phyloP scores from a whole-genome alignment of 768 basidiomycete species.

The Leccinum imitatum region DNA sequence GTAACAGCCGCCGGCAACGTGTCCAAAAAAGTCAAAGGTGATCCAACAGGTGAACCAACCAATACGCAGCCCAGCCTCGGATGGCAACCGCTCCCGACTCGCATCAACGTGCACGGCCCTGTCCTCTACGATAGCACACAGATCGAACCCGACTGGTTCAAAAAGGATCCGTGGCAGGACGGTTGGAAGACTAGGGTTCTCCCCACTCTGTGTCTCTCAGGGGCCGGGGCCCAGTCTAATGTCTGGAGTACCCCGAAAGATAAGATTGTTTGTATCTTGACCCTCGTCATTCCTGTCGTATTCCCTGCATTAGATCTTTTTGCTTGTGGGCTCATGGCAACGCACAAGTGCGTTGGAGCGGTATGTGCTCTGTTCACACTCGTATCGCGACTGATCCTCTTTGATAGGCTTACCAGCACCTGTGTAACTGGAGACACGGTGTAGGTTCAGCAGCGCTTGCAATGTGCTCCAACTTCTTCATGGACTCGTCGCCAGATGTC shows the following conservation, averaged over 20 bases:
- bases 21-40: background rate
- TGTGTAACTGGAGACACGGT: constrained; percentile 1
- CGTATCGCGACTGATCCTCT: background rate
- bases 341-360: background rate
- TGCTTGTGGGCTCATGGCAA: background rate
- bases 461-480: background rate
- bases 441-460: background rate
- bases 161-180: background rate
- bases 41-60: background rate
- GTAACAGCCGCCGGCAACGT: background rate
- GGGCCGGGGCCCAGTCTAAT: background rate
- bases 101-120: too few species aligned
- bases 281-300: background rate
- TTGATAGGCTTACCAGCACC: background rate
- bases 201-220: background rate
- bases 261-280: background rate
- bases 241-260: background rate
- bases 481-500: background rate
- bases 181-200: background rate
- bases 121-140: background rate
- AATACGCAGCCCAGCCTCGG: too few species aligned
- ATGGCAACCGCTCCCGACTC: too few species aligned
- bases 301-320: background rate
- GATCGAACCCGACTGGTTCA: background rate
- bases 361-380: background rate